Conservation (phyloP, 352 stramenopile genomes). For the Peronospora belbahrii region DNA sequence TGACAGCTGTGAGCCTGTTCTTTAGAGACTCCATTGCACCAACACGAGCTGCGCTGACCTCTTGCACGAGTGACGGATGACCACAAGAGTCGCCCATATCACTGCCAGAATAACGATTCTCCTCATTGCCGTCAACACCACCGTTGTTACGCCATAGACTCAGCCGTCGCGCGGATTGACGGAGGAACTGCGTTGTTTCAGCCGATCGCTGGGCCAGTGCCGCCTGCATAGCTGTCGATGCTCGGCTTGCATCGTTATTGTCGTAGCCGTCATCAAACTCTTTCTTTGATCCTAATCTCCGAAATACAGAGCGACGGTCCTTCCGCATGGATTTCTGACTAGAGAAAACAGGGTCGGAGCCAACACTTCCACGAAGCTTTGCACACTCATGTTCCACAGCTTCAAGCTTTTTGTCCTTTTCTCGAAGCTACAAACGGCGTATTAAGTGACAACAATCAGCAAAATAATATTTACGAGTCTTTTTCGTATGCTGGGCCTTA, state of each 20-base stretch:
- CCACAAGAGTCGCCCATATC: constrained; percentile 36
- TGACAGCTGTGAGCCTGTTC: constrained; percentile 58
- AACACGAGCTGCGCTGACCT: constrained; percentile 40
- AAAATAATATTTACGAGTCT: not conserved
- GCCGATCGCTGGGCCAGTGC: constrained; percentile 65
- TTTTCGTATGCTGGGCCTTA: constrained; percentile 5
- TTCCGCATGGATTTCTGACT: constrained; percentile 35
- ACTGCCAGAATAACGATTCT: constrained; percentile 44
- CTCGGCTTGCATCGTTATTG: constrained; percentile 32
- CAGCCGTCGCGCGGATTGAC: constrained; percentile 63
- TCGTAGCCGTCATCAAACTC: constrained; percentile 36
- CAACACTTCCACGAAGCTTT: constrained; percentile 57
- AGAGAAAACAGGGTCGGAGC: constrained; percentile 21
- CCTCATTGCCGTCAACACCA: constrained; percentile 31
- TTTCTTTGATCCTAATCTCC: constrained; percentile 73
- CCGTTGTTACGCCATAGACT: constrained; percentile 47
- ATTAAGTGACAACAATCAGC: constrained; percentile 3
- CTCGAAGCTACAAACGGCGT: constrained; percentile 36
- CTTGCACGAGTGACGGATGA: constrained; percentile 58
- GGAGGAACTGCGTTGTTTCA: constrained; percentile 71
- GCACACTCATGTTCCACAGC: constrained; percentile 58
- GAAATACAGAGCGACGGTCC: constrained; percentile 53
- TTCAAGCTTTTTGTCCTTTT: constrained; percentile 83
- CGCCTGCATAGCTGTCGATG: constrained; percentile 44
- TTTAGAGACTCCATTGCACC: constrained; percentile 72